These are phyloP conservation scores for Pulveroboletus sp. DNA, from an alignment of 1,284 basidiomycete species.

Conservation along the genomic window DNA sequence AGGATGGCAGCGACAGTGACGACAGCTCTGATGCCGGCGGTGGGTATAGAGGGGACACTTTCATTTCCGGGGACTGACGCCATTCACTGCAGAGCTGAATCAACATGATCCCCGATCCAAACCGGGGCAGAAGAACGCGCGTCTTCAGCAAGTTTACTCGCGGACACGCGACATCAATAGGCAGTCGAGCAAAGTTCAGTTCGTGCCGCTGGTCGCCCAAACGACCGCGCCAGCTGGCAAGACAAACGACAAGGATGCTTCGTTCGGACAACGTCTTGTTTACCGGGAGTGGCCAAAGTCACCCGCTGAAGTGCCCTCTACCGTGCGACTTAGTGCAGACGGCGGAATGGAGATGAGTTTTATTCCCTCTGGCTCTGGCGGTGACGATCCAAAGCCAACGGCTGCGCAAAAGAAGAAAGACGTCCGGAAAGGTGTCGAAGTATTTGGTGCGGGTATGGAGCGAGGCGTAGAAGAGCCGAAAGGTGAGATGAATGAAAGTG, in stretches of 20 bases:
- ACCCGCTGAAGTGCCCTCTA: slow-evolving; percentile 8
- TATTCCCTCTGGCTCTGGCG: slow-evolving; percentile 50
- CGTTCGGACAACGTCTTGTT: slow-evolving; percentile 69
- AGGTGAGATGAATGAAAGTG: slow-evolving; percentile 53
- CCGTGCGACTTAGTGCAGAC: slow-evolving; percentile 37
- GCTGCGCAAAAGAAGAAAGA: slow-evolving; percentile 35
- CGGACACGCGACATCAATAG: slow-evolving; percentile 46
- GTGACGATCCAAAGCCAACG: slow-evolving; percentile 28
- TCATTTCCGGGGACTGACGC: slow-evolving; percentile 20
- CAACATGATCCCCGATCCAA: slow-evolving; percentile 50
- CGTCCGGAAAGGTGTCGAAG: slow-evolving; percentile 66
- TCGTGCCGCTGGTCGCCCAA: slow-evolving; percentile 61
- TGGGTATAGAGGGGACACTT: slow-evolving; percentile 32
- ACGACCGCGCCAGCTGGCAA: slow-evolving; percentile 38
- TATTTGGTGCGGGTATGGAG: slow-evolving; percentile 85
- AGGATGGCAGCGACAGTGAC: slow-evolving; percentile 44
- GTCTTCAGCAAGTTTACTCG: slow-evolving; percentile 46
- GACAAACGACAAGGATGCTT: slow-evolving; percentile 49
- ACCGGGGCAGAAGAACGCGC: slow-evolving; percentile 49
- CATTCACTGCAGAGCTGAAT: slow-evolving; percentile 44
- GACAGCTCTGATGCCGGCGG: slow-evolving; percentile 61
- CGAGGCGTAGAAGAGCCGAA: slow-evolving; percentile 60
- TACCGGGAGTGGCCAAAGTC: slow-evolving; percentile 25
- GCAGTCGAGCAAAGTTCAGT: slow-evolving; percentile 48
- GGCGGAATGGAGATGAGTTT: slow-evolving; percentile 69